Evolutionary conservation across 139 green algal genomes (phyloP).

Genomic region (Yamagishiella unicocca): DNA sequence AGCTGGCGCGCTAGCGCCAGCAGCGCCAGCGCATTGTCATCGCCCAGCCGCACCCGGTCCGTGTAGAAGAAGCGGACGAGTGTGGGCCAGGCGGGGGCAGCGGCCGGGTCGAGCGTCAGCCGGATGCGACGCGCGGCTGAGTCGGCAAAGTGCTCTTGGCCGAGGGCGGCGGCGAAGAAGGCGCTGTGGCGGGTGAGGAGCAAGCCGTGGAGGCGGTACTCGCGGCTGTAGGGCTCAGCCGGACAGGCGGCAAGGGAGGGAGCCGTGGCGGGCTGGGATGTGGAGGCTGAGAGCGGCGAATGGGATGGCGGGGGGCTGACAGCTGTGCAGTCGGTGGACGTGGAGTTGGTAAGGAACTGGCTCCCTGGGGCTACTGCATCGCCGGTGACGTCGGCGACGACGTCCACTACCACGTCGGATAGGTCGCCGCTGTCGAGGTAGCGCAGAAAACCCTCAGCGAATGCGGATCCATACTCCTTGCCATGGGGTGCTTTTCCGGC

Average conservation of each 20-base stretch:
- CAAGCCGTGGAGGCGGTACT: slow-evolving; percentile 35
- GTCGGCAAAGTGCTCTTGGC: slow-evolving; percentile 17
- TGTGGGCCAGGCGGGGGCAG: neutral
- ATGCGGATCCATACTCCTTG: neutral
- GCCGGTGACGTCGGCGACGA: neutral
- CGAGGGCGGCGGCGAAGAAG: slow-evolving; percentile 32
- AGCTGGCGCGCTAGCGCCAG: slow-evolving; percentile 55
- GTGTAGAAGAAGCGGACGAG: slow-evolving; percentile 52
- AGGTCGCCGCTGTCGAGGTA: slow-evolving; percentile 4
- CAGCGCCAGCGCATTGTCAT: slow-evolving; percentile 44
- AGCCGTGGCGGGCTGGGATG: neutral
- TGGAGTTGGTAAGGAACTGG: too few relatives aligned
- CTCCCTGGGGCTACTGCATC: neutral
- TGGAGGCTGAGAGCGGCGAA: neutral
- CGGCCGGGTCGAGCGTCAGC: neutral
- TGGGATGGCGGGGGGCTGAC: neutral
- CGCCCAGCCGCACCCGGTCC: slow-evolving; percentile 33
- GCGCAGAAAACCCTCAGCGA: neutral
- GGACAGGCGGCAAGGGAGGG: neutral
- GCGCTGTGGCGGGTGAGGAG: slow-evolving; percentile 16
- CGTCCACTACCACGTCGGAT: neutral
- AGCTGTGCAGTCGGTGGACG: neutral
- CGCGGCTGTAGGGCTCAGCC: neutral
- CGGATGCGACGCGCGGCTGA: neutral
- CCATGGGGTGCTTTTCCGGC: neutral